A percentile compares a stretch with the other conserved stretches of the same genome.
These are phyloP conservation scores for Phlegmacium glaucopus DNA, from an alignment of 768 basidiomycete species.

Conservation along the genomic window DNA sequence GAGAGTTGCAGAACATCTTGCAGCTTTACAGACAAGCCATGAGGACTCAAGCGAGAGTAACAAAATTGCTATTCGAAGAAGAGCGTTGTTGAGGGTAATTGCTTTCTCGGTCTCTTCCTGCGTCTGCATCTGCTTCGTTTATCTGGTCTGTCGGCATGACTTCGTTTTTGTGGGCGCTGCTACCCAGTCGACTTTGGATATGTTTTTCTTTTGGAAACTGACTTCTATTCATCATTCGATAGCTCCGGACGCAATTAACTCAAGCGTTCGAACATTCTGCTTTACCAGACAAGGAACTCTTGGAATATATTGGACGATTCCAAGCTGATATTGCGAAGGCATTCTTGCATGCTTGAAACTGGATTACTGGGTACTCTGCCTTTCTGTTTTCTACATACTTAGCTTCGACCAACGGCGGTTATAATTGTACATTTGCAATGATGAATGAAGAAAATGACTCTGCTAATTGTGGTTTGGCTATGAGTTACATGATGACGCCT, in stretches of 20 bases:
- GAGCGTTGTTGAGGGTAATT: constrained; percentile 63
- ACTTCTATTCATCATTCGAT: background rate
- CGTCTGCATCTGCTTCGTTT: background rate
- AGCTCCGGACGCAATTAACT: constrained; percentile 73
- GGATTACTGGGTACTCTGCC: too few relatives aligned
- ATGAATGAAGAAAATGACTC: too few relatives aligned
- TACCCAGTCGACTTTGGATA: too few relatives aligned
- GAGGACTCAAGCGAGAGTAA: constrained; percentile 61
- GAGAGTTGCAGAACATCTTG: constrained; percentile 57
- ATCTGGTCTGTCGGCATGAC: background rate
- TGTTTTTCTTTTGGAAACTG: background rate
- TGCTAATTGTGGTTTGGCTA: too few relatives aligned
- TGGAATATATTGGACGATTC: constrained; percentile 61
- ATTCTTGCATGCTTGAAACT: constrained; percentile 24
- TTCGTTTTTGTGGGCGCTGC: too few relatives aligned
- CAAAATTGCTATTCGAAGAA: constrained; percentile 58
- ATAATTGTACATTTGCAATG: too few relatives aligned
- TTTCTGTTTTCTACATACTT: too few relatives aligned
- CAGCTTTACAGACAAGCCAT: constrained; percentile 51
- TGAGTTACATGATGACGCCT: constrained; percentile 5
- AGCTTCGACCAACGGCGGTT: too few relatives aligned
- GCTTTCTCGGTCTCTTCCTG: background rate
- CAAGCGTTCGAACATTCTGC: constrained; percentile 73
- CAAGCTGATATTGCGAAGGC: constrained; percentile 68
- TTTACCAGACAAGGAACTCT: constrained; percentile 67